Evolutionary conservation across 257 asterid species (phyloP).

Genomic region (Verbena officinalis): DNA sequence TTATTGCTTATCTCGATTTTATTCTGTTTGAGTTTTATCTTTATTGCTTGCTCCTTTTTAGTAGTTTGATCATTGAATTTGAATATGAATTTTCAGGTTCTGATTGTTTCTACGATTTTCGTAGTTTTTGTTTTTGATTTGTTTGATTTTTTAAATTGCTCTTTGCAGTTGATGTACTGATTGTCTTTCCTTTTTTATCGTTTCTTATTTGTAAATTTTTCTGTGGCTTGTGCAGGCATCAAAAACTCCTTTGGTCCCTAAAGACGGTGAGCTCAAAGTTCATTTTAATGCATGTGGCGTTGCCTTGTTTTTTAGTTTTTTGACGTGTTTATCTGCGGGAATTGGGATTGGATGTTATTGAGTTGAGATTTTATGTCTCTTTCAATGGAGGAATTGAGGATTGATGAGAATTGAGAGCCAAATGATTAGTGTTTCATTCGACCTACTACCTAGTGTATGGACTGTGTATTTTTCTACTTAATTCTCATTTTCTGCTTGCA

Average conservation of each 20-base stretch:
- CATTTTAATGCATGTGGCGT: neutral
- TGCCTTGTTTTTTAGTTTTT: neutral
- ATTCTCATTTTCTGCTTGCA: conserved; percentile 25
- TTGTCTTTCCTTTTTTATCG: neutral
- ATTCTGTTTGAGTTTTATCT: conserved; percentile 7
- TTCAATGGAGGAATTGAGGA: neutral
- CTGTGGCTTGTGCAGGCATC: conserved; percentile 33
- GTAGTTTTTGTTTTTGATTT: neutral
- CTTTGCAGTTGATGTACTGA: conserved; percentile 23
- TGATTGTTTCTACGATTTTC: neutral
- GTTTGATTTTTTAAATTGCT: neutral
- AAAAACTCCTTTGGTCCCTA: conserved; percentile 39
- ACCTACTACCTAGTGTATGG: too few species aligned
- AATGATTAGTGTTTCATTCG: too few species aligned
- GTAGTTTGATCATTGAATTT: neutral
- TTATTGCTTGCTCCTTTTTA: neutral
- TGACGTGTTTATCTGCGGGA: conserved; percentile 5
- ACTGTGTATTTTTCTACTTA: too few species aligned
- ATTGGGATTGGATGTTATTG: conserved; percentile 11
- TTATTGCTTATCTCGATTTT: neutral
- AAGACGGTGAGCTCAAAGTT: conserved; percentile 38
- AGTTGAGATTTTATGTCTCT: neutral
- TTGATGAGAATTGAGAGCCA: neutral
- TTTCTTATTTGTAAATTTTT: neutral
- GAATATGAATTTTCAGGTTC: neutral